Evolutionary conservation across 2,329 filamentous ascomycete species (phyloP).

Genomic region (Pseudovirgaria hyperparasitica): DNA sequence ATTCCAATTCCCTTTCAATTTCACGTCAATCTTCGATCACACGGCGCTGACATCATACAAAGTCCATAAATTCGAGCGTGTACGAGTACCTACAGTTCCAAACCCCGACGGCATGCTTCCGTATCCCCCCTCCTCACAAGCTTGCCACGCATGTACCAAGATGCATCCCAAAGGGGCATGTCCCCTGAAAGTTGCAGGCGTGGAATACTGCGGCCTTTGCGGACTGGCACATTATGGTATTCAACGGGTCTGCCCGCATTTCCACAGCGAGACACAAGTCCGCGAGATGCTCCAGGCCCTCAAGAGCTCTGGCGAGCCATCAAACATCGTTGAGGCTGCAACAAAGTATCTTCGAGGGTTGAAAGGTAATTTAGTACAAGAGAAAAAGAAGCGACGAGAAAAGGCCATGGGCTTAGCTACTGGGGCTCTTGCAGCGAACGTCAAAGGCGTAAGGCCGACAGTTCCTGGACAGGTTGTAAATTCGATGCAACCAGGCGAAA

Average conservation of each 20-base stretch:
- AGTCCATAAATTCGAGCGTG: slow-evolving; percentile 23
- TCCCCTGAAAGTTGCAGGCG: slow-evolving; percentile 44
- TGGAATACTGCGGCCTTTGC: slow-evolving; percentile 50
- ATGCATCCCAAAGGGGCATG: slow-evolving; percentile 47
- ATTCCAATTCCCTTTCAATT: neutral
- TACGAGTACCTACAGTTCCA: slow-evolving; percentile 10
- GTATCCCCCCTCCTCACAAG: no score
- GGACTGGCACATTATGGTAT: slow-evolving; percentile 48
- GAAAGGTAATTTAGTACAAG: slow-evolving; percentile 41
- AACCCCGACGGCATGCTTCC: no score
- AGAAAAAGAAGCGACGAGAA: slow-evolving; percentile 32
- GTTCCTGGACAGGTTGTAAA: no score
- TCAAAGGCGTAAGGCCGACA: no score
- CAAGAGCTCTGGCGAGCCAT: slow-evolving; percentile 43
- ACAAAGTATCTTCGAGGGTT: slow-evolving; percentile 44
- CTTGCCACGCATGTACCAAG: slow-evolving; percentile 42
- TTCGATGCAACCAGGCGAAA: no score
- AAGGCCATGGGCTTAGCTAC: slow-evolving; percentile 10
- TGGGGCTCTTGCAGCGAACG: no score
- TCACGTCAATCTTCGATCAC: neutral
- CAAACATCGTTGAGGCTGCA: slow-evolving; percentile 39
- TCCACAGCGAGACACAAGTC: slow-evolving; percentile 50
- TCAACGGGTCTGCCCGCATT: slow-evolving; percentile 45
- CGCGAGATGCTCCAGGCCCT: slow-evolving; percentile 51
- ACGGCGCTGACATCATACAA: no score